Base-by-base conservation (phyloP, 2,329 filamentous ascomycete species). In the Calonectria pteridis region DNA sequence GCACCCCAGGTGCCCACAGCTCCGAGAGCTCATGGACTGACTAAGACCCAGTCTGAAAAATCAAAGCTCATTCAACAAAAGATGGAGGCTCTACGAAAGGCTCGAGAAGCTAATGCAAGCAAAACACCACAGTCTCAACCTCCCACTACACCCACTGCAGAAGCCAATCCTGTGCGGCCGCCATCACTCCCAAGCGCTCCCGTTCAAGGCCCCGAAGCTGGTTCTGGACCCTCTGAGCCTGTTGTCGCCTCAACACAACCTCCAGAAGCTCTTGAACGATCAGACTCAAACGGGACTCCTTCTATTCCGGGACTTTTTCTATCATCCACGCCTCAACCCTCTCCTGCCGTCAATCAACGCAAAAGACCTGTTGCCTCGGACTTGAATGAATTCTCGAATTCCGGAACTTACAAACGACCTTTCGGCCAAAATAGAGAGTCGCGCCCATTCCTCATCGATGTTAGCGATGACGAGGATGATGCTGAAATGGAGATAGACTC, bases 381-480 rank as follows among this genome's bases (percentile, higher is more conserved):
- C 80, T 93, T 94, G 75, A 91, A 94, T 73, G 89, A 91, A n/a
- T 86, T 87, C 26, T 84, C 87, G 0, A 81, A 84, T 18, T 79
- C 81, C 0, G 79, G 82, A 3, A 79, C 84, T 1, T 80, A 85
- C 20, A 94, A 94, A 78, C 91, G 93, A 63, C 89, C 91, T 5
- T 92, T 93, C 78, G 90, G 90, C 16, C 90, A 92, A 55, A 87
- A 87, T 59, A 87, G 88, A 29, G 86, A 89, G 66, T 88, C 93
- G 29, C 88, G 92, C 64, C 89, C 89, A 3, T 90, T 98, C 67
- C 90, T 98, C 49, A 98, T 98, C 77, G 91, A 97, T 76, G 93
- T 97, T 49, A 98, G 95, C 81, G 96, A 98, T 9, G 88, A 90
- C 46, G 89, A 91, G 64, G 91, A 91, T 70, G 91, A 92, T 76